phyloP scores from a whole-genome alignment of 352 stramenopile species.

The Phytophthora citricola region DNA sequence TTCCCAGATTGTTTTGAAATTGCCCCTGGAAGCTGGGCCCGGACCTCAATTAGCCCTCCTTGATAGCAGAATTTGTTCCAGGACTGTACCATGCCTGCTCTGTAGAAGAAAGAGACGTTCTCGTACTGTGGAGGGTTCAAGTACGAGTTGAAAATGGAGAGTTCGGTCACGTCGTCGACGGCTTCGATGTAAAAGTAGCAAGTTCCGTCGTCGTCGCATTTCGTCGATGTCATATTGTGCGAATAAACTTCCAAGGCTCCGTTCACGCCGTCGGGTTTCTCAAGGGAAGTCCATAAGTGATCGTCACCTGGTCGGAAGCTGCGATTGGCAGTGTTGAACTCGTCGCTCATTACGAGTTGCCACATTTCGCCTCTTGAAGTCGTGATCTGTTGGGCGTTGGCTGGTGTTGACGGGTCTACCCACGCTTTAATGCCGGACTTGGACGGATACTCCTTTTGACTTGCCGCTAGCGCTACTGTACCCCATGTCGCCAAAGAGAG shows the following conservation, averaged over 20 bases:
- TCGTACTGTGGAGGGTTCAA: slow-evolving; percentile 49
- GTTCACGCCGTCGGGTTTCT: slow-evolving; percentile 95
- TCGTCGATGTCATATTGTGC: slow-evolving; percentile 78
- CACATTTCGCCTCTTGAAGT: slow-evolving; percentile 47
- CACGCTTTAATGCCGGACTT: slow-evolving; percentile 53
- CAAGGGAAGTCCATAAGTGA: slow-evolving; percentile 92
- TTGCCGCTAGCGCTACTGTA: not conserved
- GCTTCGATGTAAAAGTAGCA: slow-evolving; percentile 69
- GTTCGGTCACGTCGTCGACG: slow-evolving; percentile 43
- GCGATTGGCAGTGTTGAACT: slow-evolving; percentile 90
- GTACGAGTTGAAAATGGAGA: slow-evolving; percentile 60
- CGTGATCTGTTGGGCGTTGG: slow-evolving; percentile 39
- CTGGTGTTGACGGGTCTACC: slow-evolving; percentile 58
- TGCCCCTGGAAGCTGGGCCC: slow-evolving; percentile 89
- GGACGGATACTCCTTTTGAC: slow-evolving; percentile 37
- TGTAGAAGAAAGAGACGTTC: slow-evolving; percentile 52
- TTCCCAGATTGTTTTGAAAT: slow-evolving; percentile 56
- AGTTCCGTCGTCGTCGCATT: slow-evolving; percentile 50
- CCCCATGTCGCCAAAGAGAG: not conserved
- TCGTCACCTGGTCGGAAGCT: slow-evolving; percentile 92
- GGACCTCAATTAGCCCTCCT: slow-evolving; percentile 92
- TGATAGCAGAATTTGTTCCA: slow-evolving; percentile 98
- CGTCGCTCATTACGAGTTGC: slow-evolving; percentile 92
- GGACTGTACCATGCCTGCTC: slow-evolving; percentile 88
- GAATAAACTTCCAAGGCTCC: slow-evolving; percentile 94